Percentiles rank a stretch among this genome's conserved stretches.
Evolutionary conservation across 1,139 yeast genomes (phyloP).

Genomic region (Candida glucosophila): DNA sequence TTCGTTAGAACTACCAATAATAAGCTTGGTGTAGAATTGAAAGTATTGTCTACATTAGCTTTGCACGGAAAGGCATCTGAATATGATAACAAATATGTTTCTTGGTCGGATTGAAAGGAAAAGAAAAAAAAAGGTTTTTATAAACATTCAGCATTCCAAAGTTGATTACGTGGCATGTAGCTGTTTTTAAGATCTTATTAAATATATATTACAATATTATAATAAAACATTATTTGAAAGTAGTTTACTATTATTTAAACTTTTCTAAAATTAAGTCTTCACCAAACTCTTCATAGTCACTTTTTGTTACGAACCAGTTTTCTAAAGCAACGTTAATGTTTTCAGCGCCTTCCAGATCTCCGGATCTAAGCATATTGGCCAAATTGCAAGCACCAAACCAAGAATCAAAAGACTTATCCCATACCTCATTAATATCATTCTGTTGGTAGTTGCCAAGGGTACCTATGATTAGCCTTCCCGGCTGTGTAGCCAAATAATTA

Average conservation of each 20-base stretch:
- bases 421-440: slow-evolving; percentile 26
- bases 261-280: slow-evolving; percentile 48
- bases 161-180: slow-evolving; percentile 2
- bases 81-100: slow-evolving; percentile 48
- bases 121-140: no score
- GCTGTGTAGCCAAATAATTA: slow-evolving; percentile 27
- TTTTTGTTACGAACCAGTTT: slow-evolving; percentile 46
- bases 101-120: slow-evolving; percentile 46
- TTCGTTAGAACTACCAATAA: slow-evolving; percentile 42
- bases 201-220: slow-evolving; percentile 1
- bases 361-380: slow-evolving; percentile 42
- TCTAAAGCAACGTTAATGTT: slow-evolving; percentile 37
- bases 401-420: slow-evolving; percentile 50
- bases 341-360: slow-evolving; percentile 31
- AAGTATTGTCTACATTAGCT: slow-evolving; percentile 46
- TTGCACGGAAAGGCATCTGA: slow-evolving; percentile 55
- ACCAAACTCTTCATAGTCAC: slow-evolving; percentile 54
- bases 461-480: slow-evolving; percentile 10
- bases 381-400: slow-evolving; percentile 67
- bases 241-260: slow-evolving; percentile 27
- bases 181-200: slow-evolving; percentile 2
- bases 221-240: slow-evolving; percentile 3
- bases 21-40: slow-evolving; percentile 57
- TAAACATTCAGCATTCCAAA: no score
- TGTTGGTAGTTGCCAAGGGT: slow-evolving; percentile 17